phyloP scores from a whole-genome alignment of 306 rosid species.

The Casuarina glauca region DNA sequence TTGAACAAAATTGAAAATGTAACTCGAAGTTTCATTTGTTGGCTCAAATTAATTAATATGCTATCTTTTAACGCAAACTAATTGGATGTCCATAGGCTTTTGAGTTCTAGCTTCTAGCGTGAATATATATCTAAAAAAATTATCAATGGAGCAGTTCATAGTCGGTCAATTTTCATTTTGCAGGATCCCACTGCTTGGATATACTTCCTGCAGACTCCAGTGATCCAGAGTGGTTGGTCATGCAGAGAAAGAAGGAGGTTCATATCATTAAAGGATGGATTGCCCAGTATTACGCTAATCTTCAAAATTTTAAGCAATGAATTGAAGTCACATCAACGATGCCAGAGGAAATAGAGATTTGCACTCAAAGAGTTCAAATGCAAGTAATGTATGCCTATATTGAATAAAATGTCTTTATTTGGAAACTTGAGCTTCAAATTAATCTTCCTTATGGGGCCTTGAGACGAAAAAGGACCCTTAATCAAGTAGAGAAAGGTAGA shows the following conservation, averaged over 20 bases:
- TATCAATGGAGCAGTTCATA: not conserved
- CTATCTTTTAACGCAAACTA: too few relatives aligned
- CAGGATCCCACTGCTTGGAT: slow-evolving; percentile 76
- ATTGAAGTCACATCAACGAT: not conserved
- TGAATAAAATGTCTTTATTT: too few relatives aligned
- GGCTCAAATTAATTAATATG: too few relatives aligned
- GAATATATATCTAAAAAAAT: not conserved
- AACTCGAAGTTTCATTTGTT: too few relatives aligned
- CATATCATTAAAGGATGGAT: slow-evolving; percentile 46
- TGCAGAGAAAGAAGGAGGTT: slow-evolving; percentile 40
- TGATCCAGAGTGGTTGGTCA: slow-evolving; percentile 57
- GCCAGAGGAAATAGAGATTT: not conserved
- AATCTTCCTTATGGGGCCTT: too few relatives aligned
- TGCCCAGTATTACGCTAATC: slow-evolving; percentile 37
- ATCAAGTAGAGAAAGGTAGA: not conserved
- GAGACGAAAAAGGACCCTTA: too few relatives aligned
- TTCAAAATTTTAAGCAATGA: slow-evolving; percentile 3
- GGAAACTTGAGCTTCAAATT: too few relatives aligned
- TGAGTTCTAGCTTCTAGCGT: not conserved
- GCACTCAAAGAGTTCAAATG: too few relatives aligned
- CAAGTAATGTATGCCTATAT: too few relatives aligned
- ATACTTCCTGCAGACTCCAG: slow-evolving; percentile 2
- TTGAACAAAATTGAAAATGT: too few relatives aligned
- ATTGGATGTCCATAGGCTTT: not conserved
- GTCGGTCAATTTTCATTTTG: not conserved